These are phyloP conservation scores for Diddensiella caesifluorescens DNA, from an alignment of 805 yeast species.

Conservation along the genomic window DNA sequence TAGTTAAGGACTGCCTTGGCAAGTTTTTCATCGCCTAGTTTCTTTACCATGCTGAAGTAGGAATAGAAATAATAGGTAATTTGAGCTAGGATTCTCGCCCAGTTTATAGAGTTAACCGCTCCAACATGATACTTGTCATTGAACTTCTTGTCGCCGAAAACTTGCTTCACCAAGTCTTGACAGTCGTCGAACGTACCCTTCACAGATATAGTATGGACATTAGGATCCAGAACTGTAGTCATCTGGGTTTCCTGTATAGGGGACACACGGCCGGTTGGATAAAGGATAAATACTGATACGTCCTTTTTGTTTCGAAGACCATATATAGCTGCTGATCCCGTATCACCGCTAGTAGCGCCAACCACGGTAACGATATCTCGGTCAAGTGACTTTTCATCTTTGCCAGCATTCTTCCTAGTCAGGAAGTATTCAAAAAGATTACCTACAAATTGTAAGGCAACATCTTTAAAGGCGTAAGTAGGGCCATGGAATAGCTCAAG, in stretches of 20 bases:
- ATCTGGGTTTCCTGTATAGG: slow-evolving; percentile 98
- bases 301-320: slow-evolving; percentile 96
- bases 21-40: slow-evolving; percentile 20
- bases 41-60: slow-evolving; percentile 59
- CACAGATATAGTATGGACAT: slow-evolving; percentile 92
- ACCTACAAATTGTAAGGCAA: slow-evolving; percentile 96
- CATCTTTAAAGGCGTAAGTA: slow-evolving; percentile 98
- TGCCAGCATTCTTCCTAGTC: slow-evolving; percentile 59
- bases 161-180: slow-evolving; percentile 90
- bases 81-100: slow-evolving; percentile 98
- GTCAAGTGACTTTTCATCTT: slow-evolving; percentile 42
- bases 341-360: slow-evolving; percentile 99
- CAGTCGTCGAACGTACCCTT: slow-evolving; percentile 98
- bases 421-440: slow-evolving; percentile 92
- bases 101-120: slow-evolving; percentile 96
- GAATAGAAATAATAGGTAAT: slow-evolving; percentile 94
- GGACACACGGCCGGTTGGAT: slow-evolving; percentile 96
- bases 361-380: slow-evolving; percentile 89
- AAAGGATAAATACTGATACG: slow-evolving; percentile 92
- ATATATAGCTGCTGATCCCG: slow-evolving; percentile 98
- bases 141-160: slow-evolving; percentile 85
- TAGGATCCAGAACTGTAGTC: slow-evolving; percentile 91
- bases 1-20: slow-evolving; percentile 53
- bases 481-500: slow-evolving; percentile 98
- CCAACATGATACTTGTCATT: slow-evolving; percentile 89